Evolutionary conservation across 1,139 yeast species (phyloP).

Genomic region (Meyerozyma smithsonii): DNA sequence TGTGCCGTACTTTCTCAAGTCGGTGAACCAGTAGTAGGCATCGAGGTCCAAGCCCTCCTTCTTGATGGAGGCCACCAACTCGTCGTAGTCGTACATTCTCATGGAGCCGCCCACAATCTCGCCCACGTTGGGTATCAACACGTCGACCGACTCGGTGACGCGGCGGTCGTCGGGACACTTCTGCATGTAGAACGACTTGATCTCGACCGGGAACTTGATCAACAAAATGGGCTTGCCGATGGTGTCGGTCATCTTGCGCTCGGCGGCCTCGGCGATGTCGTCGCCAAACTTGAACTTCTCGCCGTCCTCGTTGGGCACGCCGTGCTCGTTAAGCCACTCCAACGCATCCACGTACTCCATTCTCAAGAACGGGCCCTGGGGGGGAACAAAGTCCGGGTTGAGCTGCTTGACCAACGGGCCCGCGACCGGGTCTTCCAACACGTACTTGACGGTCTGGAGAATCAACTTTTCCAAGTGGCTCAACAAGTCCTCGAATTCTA

Average conservation of each 20-base stretch:
- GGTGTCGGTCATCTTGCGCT: constrained; percentile 95
- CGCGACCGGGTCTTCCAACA: constrained; percentile 83
- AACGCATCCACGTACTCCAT: constrained; percentile 88
- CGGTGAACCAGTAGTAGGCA: constrained; percentile 92
- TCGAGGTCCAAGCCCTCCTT: constrained; percentile 82
- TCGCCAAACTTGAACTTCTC: constrained; percentile 93
- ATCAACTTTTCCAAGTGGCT: constrained; percentile 79
- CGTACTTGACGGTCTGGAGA: constrained; percentile 64
- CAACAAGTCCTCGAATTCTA: constrained; percentile 81
- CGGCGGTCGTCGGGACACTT: constrained; percentile 85
- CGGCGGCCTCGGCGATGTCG: constrained; percentile 99
- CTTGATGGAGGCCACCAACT: constrained; percentile 82
- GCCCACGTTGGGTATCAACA: constrained; percentile 97
- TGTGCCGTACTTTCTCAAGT: constrained; percentile 94
- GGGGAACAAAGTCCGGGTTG: constrained; percentile 86
- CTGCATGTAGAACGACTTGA: constrained; percentile 97
- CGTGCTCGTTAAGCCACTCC: constrained; percentile 95
- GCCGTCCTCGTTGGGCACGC: constrained; percentile 90
- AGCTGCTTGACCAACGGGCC: constrained; percentile 86
- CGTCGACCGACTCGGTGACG: constrained; percentile 97
- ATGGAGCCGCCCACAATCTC: constrained; percentile 98
- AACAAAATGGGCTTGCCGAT: constrained; percentile 89
- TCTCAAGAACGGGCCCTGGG: constrained; percentile 82
- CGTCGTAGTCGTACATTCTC: constrained; percentile 86
- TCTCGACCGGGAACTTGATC: constrained; percentile 92